Conservation (phyloP, 2,329 filamentous ascomycete species). For the Aspergillus novoparasiticus region DNA sequence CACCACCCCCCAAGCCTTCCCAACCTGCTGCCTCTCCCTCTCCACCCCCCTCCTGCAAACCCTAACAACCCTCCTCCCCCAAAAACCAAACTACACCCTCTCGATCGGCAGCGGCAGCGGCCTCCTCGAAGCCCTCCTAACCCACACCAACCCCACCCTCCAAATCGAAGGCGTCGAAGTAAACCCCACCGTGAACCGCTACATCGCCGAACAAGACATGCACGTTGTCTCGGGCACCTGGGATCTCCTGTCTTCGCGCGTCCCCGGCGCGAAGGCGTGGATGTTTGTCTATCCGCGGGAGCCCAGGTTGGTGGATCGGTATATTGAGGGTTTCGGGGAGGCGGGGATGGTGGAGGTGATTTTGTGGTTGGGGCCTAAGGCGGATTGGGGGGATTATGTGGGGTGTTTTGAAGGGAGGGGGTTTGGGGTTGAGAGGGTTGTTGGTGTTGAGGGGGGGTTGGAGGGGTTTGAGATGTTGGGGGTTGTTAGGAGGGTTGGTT, state of each 20-base stretch:
- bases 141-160: constrained; percentile 25
- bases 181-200: constrained; percentile 45
- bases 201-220: constrained; percentile 47
- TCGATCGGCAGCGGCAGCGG: constrained; percentile 57
- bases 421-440: not conserved
- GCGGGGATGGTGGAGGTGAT: constrained; percentile 24
- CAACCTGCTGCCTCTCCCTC: constrained; percentile 32
- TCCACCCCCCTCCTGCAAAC: constrained; percentile 26
- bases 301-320: constrained; percentile 48
- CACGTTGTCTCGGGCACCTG: constrained; percentile 49
- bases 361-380: constrained; percentile 33
- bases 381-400: constrained; percentile 36
- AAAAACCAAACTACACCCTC: constrained; percentile 34
- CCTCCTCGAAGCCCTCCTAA: constrained; percentile 51
- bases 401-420: constrained; percentile 19
- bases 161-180: constrained; percentile 54
- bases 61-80: constrained; percentile 26
- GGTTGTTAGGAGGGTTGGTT: not conserved
- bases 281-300: constrained; percentile 58
- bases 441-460: not conserved
- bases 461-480: not conserved
- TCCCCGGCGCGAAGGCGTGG: constrained; percentile 47
- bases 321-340: constrained; percentile 38
- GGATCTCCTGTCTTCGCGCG: constrained; percentile 43
- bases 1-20: constrained; percentile 23